phyloP scores from a whole-genome alignment of 306 rosid species.

The Cotoneaster glaucophyllus region DNA sequence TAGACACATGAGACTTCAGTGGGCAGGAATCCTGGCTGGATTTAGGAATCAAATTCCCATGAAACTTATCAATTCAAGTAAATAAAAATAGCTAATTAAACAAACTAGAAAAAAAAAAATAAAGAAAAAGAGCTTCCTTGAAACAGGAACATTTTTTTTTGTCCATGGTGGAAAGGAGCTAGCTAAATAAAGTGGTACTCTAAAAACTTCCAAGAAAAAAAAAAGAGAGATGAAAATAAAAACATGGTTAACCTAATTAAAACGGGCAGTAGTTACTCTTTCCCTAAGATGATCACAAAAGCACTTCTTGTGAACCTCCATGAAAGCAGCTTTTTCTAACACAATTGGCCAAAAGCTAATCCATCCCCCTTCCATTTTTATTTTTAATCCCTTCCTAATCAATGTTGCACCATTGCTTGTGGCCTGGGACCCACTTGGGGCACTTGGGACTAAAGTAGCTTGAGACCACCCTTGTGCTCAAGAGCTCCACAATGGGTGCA shows the following conservation, averaged over 20 bases:
- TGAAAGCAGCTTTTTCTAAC: slow-evolving; percentile 10
- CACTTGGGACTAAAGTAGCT: slow-evolving; percentile 68
- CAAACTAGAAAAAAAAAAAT: not conserved
- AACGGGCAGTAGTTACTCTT: slow-evolving; percentile 19
- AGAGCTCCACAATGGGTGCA: slow-evolving; percentile 67
- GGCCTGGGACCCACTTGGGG: slow-evolving; percentile 86
- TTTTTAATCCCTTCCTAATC: slow-evolving; percentile 12
- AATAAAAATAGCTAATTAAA: not conserved
- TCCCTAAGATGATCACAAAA: slow-evolving; percentile 28
- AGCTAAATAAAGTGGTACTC: slow-evolving; percentile 18
- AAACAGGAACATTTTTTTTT: slow-evolving; percentile 61
- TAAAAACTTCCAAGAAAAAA: not conserved
- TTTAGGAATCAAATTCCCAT: slow-evolving; percentile 35
- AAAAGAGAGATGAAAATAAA: slow-evolving; percentile 8
- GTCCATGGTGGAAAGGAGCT: slow-evolving; percentile 42
- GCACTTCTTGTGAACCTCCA: slow-evolving; percentile 31
- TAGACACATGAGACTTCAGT: slow-evolving; percentile 26
- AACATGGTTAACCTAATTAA: slow-evolving; percentile 24
- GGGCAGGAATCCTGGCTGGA: slow-evolving; percentile 33
- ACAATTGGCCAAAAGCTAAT: not conserved
- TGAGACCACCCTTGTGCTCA: slow-evolving; percentile 60
- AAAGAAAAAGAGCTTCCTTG: slow-evolving; percentile 29
- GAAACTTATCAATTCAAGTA: slow-evolving; percentile 16
- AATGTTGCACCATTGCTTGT: slow-evolving; percentile 56
- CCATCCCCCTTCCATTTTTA: not conserved